A percentile compares a stretch with the other conserved stretches of the same genome.
These are phyloP conservation scores for Crepidotus variabilis DNA, from an alignment of 768 basidiomycete species.

Conservation along the genomic window DNA sequence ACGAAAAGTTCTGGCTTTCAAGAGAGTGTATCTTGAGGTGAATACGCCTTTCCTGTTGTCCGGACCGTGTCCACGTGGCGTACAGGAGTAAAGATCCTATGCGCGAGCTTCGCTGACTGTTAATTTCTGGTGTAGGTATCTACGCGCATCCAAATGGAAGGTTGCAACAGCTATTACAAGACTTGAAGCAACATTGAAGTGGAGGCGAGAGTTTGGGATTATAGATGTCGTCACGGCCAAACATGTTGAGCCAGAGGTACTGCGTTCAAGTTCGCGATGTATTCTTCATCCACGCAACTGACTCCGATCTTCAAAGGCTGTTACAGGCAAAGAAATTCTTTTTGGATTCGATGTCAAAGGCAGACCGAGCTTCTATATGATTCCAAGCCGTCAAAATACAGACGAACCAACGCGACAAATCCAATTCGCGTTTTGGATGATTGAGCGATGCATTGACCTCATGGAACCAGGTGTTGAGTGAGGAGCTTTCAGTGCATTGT, in stretches of 20 bases:
- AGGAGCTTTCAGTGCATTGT: slow-evolving; percentile 17
- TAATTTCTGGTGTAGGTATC: slow-evolving; percentile 40
- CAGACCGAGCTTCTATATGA: slow-evolving; percentile 69
- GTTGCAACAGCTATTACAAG: slow-evolving; percentile 53
- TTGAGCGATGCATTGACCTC: slow-evolving; percentile 74
- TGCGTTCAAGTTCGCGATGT: slow-evolving; percentile 16
- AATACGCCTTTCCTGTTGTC: slow-evolving; percentile 6
- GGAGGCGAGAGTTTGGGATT: slow-evolving; percentile 78
- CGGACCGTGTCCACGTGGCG: neutral
- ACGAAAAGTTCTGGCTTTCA: slow-evolving; percentile 79
- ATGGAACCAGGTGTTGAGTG: slow-evolving; percentile 84
- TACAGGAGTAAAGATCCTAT: too few species aligned
- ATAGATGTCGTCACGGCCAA: slow-evolving; percentile 58
- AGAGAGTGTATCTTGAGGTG: slow-evolving; percentile 71
- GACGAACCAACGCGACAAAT: slow-evolving; percentile 64
- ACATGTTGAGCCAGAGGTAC: slow-evolving; percentile 72
- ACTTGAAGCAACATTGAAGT: slow-evolving; percentile 68
- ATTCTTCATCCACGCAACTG: neutral
- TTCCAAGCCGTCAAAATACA: slow-evolving; percentile 74
- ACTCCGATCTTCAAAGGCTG: slow-evolving; percentile 40
- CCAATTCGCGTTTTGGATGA: slow-evolving; percentile 69
- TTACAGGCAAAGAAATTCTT: slow-evolving; percentile 79
- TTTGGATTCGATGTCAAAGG: slow-evolving; percentile 71
- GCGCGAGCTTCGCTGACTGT: neutral
- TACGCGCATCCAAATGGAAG: slow-evolving; percentile 79